Percentiles rank a stretch among this genome's conserved stretches.
Evolutionary conservation across 257 asterid genomes (phyloP).

Genomic region (Solanum virginianum): DNA sequence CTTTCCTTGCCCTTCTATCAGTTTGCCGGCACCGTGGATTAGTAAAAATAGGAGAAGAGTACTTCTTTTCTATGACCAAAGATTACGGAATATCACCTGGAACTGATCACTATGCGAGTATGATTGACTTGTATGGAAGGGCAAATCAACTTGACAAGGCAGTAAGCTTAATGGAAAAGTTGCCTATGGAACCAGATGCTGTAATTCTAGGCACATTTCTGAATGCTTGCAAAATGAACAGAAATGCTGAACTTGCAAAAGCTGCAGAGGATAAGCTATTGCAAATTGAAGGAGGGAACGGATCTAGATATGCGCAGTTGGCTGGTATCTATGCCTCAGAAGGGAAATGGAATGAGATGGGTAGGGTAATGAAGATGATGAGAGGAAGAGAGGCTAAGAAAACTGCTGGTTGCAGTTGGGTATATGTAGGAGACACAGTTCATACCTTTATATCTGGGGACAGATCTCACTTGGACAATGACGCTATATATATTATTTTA

Average conservation of each 20-base stretch:
- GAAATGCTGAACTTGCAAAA: conserved; percentile 54
- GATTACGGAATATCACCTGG: conserved; percentile 52
- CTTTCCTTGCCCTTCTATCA: conserved; percentile 68
- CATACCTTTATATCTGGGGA: conserved; percentile 61
- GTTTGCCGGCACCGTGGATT: conserved; percentile 83
- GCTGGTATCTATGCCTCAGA: conserved; percentile 75
- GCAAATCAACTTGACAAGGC: conserved; percentile 72
- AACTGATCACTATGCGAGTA: conserved; percentile 80
- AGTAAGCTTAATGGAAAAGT: conserved; percentile 33
- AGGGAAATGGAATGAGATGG: conserved; percentile 80
- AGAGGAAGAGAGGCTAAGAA: conserved; percentile 65
- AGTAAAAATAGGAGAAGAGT: conserved; percentile 56
- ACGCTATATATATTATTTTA: conserved; percentile 33
- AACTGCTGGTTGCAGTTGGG: conserved; percentile 78
- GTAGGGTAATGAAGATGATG: conserved; percentile 79
- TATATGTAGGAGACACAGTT: conserved; percentile 35
- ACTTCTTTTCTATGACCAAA: conserved; percentile 50
- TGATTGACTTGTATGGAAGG: conserved; percentile 91
- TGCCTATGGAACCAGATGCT: conserved; percentile 58
- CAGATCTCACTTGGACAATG: conserved; percentile 42
- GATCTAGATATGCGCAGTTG: conserved; percentile 64
- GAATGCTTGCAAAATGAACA: conserved; percentile 59
- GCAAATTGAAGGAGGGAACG: conserved; percentile 44
- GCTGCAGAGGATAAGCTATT: conserved; percentile 47
- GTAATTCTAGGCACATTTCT: conserved; percentile 54